Evolutionary conservation across 768 basidiomycete species (phyloP), one percentile per base, ranked within the genome.

Genomic region (Kwoniella mangroviensis): DNA sequence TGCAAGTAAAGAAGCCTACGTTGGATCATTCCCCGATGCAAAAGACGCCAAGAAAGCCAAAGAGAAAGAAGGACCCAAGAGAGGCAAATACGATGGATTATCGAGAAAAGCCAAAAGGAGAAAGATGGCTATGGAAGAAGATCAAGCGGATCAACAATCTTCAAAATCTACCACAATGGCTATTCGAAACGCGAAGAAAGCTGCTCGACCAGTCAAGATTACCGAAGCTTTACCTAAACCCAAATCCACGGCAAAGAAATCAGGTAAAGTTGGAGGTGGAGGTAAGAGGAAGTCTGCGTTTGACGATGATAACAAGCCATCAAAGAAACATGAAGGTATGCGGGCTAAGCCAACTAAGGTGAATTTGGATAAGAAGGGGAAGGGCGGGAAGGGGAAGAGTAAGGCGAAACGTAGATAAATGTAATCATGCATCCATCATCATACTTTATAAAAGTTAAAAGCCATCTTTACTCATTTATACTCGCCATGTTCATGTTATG

Each of bases 181-280:
- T 0, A 91, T 97, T 72, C 91, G 95, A 65, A 88, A 88, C 13
- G 94, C 92, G 11, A 98, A 98, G 84, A 95, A 90, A 84, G 86
- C 89, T 9, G 84, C 85, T 43, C 87, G 88, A 73, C 91, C 91
- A 1, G 84, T 84, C 11, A 97, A 92, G 86, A 93, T 94, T 72
- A 90, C 91, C 49, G 82, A 86, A 54, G 85, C 87, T 41, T 84
- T 86, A 75, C 68, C 73, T 42, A 73, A 72, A 28, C 60, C 74
- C 22, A 66, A 43, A 13, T 58, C 28, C 13, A 34, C 63, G 9
- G 69, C 65, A 49, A 74, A 77, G 69, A 67, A 67, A 57, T 53
- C 65, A 17, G 53, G 52, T 45, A 70, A 67, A 52, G 64, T 65
- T n/a, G 75, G 72, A 19, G 70, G 70, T 12, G 58, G n/a, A n/a